Evolutionary conservation across 495 filamentous ascomycete genomes (phyloP), one percentile per base, ranked within the genome.

Genomic region (Friedmanniomyces endolithicus): DNA sequence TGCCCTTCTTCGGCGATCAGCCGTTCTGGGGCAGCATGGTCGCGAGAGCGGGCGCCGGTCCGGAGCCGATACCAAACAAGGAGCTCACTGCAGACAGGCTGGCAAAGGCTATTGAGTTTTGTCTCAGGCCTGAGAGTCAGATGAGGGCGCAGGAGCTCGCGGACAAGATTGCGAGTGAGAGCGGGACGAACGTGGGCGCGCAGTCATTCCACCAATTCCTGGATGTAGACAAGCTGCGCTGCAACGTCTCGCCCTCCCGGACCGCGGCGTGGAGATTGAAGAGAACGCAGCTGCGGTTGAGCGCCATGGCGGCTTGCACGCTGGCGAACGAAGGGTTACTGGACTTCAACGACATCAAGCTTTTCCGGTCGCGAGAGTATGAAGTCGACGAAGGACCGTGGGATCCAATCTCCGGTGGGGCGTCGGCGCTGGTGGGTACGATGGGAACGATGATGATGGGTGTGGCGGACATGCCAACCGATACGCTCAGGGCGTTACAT

Each of bases 401-500:
- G 61, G 70, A 72, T 58, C 70, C 70, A 0, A 64, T 72, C 52
- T 62, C 67, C 6, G 70, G 70, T 34, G 69, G 61, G n/a, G 80
- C 86, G 0, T 79, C 81, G 17, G 85, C 87, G 0, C 66, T 95
- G 1, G 70, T 90, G 14, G 87, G 87, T 6, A 86, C 87, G 8
- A 72, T 87, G 34, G 75, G 80, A 16, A 83, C 75, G 55, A 78
- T 97, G 47, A 75, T 84, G 63, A 86, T 90, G 75, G 88, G 87
- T 0, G 71, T 90, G 29, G 86, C 85, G 4, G 88, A 94, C 59
- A 78, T 96, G 22, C 90, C 90, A 0, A 72, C 77, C 14, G 85
- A 85, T 16, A 77, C 94, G 8, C 49, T 77, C 11, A 72, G 69
- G 51, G 67, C 70, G 14, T 59, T 76, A 11, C 67, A 63, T 17